Percentiles rank a stretch among this genome's conserved stretches.
These are phyloP conservation scores for Pseudogymnoascus sp. DNA, from an alignment of 2,329 filamentous ascomycete species.

Conservation along the genomic window DNA sequence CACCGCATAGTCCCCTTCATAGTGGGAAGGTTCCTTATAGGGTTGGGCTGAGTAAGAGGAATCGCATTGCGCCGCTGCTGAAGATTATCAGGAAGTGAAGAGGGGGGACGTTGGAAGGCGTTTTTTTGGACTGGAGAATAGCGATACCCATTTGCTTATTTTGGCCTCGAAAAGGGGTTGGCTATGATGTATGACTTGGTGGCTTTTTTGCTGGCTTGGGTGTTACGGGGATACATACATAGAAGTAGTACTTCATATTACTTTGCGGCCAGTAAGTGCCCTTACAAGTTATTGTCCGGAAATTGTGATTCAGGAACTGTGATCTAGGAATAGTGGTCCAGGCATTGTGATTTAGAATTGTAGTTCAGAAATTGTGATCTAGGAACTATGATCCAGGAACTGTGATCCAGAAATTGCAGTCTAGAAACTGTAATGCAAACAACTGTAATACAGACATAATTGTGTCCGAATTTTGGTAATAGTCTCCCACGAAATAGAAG, in stretches of 20 bases:
- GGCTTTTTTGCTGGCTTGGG: not conserved
- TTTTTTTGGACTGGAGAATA: not conserved
- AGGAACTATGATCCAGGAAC: too few relatives aligned
- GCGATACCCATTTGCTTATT: constrained; percentile 12
- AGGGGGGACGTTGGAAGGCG: not conserved
- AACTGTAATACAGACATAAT: too few relatives aligned
- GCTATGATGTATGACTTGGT: not conserved
- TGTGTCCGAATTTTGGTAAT: too few relatives aligned
- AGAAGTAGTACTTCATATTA: not conserved
- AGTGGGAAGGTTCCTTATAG: constrained; percentile 34
- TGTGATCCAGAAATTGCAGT: too few relatives aligned
- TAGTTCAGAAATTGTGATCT: too few relatives aligned
- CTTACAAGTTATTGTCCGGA: not conserved
- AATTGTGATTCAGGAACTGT: not conserved
- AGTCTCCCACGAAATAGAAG: too few relatives aligned
- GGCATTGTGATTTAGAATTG: too few relatives aligned
- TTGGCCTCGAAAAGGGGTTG: not conserved
- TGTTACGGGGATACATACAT: not conserved
- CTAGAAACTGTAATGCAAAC: too few relatives aligned
- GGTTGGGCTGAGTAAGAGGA: constrained; percentile 41
- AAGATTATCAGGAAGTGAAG: constrained; percentile 37
- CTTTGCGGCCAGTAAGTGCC: not conserved
- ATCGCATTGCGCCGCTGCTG: constrained; percentile 39
- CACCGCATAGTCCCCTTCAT: constrained; percentile 13
- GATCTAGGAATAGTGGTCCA: too few relatives aligned